These are phyloP conservation scores for Mortierella sp. DNA, from an alignment of 371 early-diverging fungal species.

Conservation along the genomic window DNA sequence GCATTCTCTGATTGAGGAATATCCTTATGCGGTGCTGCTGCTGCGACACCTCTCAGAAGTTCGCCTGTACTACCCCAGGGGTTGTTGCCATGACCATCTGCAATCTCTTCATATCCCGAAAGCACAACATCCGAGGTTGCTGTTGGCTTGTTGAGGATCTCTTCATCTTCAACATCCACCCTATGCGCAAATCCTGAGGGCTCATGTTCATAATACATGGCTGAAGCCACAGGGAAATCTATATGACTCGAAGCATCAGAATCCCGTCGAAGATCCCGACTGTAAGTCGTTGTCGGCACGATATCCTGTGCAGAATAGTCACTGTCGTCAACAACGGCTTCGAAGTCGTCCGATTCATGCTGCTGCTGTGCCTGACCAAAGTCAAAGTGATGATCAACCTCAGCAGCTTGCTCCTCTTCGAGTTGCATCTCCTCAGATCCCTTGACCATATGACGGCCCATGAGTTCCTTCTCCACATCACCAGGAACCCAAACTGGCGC, in stretches of 20 bases:
- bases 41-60: not conserved
- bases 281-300: conserved; percentile 2
- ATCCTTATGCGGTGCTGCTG: not conserved
- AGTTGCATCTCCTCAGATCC: not conserved
- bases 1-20: not conserved
- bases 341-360: not conserved
- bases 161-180: not conserved
- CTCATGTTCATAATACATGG: conserved; percentile 47
- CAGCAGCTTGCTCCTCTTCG: conserved; percentile 16
- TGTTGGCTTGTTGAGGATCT: not conserved
- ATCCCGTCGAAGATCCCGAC: conserved; percentile 13
- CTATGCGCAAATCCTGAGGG: conserved; percentile 26
- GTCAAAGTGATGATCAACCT: conserved; percentile 4
- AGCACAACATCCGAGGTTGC: not conserved
- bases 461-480: conserved; percentile 17
- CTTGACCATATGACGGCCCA: conserved; percentile 22
- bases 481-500: conserved; percentile 15
- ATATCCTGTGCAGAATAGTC: conserved; percentile 4
- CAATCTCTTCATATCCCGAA: conserved; percentile 29
- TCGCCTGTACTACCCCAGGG: conserved; percentile 41
- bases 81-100: conserved; percentile 16
- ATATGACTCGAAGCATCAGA: conserved; percentile 33
- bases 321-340: conserved; percentile 7
- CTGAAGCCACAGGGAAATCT: conserved; percentile 37
- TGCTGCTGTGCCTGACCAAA: not conserved